Conservation (phyloP, 768 basidiomycete species). For the Russula ochroleuca region DNA sequence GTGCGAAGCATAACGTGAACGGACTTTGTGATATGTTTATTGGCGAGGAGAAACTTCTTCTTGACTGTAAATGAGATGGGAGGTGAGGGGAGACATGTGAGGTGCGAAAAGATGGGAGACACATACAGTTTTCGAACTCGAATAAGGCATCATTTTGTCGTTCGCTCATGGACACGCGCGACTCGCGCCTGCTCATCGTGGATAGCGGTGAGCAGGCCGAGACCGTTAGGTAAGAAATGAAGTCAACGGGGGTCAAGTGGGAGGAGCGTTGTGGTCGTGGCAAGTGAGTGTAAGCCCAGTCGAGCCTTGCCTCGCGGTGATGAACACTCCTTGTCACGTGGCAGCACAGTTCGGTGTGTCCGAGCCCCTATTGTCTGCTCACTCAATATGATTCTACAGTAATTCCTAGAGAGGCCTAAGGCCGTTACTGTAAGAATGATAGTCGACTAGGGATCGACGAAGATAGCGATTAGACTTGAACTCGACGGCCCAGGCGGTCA, state of each 20-base stretch:
- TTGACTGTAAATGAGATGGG: constrained; percentile 58
- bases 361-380: neutral
- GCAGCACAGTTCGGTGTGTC: neutral
- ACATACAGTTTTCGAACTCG: constrained; percentile 83
- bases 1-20: constrained; percentile 4
- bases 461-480: neutral
- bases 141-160: constrained; percentile 76
- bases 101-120: constrained; percentile 30
- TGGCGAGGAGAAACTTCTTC: constrained; percentile 87
- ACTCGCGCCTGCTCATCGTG: constrained; percentile 40
- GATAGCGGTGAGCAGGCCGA: constrained; percentile 24
- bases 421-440: neutral
- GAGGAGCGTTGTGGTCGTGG: constrained; percentile 8
- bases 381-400: neutral
- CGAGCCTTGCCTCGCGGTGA: constrained; percentile 18
- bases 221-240: constrained; percentile 10
- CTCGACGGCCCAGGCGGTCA: neutral
- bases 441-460: neutral
- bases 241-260: constrained; percentile 5
- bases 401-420: neutral
- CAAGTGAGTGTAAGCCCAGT: neutral
- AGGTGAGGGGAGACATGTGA: constrained; percentile 27
- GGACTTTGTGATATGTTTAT: constrained; percentile 89
- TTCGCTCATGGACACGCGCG: constrained; percentile 49
- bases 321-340: constrained; percentile 18